Evolutionary conservation across 2,329 filamentous ascomycete species (phyloP).

Genomic region (Trichoderma hamatum): DNA sequence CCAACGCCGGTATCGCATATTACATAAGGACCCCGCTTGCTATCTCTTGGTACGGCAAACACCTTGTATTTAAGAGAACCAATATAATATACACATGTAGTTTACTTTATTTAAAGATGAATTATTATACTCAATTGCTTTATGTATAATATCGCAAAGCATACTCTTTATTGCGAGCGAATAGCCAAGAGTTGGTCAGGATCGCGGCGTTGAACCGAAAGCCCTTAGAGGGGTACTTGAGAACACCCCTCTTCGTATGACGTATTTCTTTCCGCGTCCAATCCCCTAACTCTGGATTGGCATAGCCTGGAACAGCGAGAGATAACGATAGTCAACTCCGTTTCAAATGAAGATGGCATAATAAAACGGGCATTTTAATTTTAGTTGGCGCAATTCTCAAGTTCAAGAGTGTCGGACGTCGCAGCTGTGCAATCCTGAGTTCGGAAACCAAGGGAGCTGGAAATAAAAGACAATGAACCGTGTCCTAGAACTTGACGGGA

Average conservation of each 20-base stretch:
- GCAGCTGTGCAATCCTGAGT: not conserved
- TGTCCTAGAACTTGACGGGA: not conserved
- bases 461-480: too few relatives aligned
- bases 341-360: not conserved
- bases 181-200: not conserved
- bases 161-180: not conserved
- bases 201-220: not conserved
- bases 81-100: not conserved
- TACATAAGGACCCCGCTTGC: not conserved
- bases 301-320: not conserved
- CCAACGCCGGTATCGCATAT: not conserved
- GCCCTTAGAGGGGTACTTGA: not conserved
- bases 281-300: not conserved
- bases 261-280: not conserved
- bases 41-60: too few relatives aligned
- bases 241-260: not conserved
- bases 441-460: not conserved
- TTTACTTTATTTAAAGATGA: too few relatives aligned
- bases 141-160: not conserved
- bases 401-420: not conserved
- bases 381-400: not conserved
- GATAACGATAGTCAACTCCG: not conserved
- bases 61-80: too few relatives aligned
- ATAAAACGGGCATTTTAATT: not conserved
- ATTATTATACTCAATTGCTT: too few relatives aligned